Conservation (phyloP, 345 rosid genomes). For the thale cress (Arabidopsis thaliana) region TAIR10.1 NC_003071.7:15863501-15864000, state of each 20-base stretch:
- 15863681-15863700: constrained; percentile 96
- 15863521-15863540: constrained; percentile 7
- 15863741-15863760: constrained; percentile 49
- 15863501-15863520: not conserved
- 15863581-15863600: not conserved
- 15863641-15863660: constrained; percentile 96
- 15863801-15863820: constrained; percentile 72
- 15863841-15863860: constrained; percentile 46
- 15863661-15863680: constrained; percentile 97
- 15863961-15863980: constrained; percentile 36
- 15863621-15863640: constrained; percentile 47
- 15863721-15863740: constrained; percentile 54
- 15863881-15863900: constrained; percentile 3
- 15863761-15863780: constrained; percentile 58
- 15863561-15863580: not conserved
- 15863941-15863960: constrained; percentile 40
- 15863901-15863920: constrained; percentile 35
- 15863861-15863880: constrained; percentile 26
- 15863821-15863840: constrained; percentile 85
- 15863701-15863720: constrained; percentile 89
- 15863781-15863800: constrained; percentile 64
- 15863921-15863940: constrained; percentile 26
- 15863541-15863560: constrained; percentile 9
- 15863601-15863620: not conserved
- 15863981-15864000: constrained; percentile 29